phyloP scores from a whole-genome alignment of 306 rosid species.

The Macrotyloma uniflorum region DNA sequence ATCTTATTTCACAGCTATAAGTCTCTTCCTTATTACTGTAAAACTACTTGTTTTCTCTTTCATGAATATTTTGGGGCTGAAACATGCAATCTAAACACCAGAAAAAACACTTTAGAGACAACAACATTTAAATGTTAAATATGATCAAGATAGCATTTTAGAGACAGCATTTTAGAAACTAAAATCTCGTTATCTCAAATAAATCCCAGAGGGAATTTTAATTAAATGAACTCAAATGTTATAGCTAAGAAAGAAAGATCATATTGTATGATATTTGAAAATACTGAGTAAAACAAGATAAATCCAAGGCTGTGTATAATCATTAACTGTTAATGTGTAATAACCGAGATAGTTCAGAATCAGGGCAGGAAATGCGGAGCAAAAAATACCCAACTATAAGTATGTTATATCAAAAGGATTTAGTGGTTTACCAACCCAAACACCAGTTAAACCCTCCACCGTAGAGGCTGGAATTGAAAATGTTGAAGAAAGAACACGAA shows the following conservation, averaged over 20 bases:
- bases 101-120: too few relatives aligned
- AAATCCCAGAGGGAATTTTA: neutral
- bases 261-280: neutral
- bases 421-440: constrained; percentile 75
- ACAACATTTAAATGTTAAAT: too few relatives aligned
- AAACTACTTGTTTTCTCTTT: neutral
- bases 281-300: neutral
- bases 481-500: constrained; percentile 70
- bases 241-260: neutral
- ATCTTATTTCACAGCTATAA: neutral
- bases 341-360: neutral
- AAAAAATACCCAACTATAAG: neutral
- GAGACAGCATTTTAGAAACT: too few relatives aligned
- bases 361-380: neutral
- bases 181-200: neutral
- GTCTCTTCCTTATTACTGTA: neutral
- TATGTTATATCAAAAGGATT: neutral
- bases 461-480: constrained; percentile 77
- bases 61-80: too few relatives aligned
- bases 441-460: constrained; percentile 81
- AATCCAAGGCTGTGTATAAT: neutral
- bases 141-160: too few relatives aligned
- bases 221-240: neutral
- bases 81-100: too few relatives aligned
- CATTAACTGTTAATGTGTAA: neutral